Evolutionary conservation across 2,329 filamentous ascomycete genomes (phyloP).

Genomic region (Cercospora citrullina): DNA sequence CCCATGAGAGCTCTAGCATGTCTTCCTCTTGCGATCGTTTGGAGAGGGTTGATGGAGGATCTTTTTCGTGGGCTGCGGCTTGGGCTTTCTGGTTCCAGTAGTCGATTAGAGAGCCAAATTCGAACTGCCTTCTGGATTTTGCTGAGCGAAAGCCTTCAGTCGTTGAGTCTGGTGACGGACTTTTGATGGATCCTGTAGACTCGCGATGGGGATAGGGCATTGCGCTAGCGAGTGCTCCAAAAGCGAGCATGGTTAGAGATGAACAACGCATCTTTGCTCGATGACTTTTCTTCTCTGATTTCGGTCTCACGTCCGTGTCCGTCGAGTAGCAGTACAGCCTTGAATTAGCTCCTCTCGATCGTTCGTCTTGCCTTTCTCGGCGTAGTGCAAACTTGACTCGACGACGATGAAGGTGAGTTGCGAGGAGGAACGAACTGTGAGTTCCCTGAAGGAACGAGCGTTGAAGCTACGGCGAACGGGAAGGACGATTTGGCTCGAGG

Average conservation of each 20-base stretch:
- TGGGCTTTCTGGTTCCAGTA: constrained; percentile 9
- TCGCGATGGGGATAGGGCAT: neutral
- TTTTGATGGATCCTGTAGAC: neutral
- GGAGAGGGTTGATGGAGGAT: neutral
- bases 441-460: neutral
- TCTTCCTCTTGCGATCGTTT: neutral
- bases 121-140: constrained; percentile 1
- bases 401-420: neutral
- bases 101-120: constrained; percentile 1
- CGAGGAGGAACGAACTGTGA: neutral
- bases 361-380: neutral
- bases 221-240: constrained; percentile 4
- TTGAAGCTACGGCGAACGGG: neutral
- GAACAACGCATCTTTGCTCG: constrained; percentile 5
- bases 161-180: neutral
- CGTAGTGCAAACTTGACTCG: constrained; percentile 1
- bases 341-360: neutral
- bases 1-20: neutral
- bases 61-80: neutral
- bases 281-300: neutral
- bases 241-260: constrained; percentile 6
- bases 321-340: neutral
- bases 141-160: neutral
- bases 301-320: neutral
- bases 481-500: neutral